Base-by-base conservation (phyloP, 768 basidiomycete species). In the Tulasnella calospora region DNA sequence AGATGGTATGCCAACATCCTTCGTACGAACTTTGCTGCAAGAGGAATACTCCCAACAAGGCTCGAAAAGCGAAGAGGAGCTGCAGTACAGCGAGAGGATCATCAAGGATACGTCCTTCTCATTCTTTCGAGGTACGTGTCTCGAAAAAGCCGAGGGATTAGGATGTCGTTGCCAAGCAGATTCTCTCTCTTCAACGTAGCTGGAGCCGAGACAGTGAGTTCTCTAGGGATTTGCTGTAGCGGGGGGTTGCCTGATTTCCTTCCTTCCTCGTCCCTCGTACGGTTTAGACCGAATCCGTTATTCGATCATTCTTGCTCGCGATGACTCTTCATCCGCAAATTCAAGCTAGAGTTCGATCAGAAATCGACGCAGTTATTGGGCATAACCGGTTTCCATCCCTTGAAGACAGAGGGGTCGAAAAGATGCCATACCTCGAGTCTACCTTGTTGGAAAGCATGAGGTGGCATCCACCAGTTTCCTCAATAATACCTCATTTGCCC, bases 271-370 rank as follows among this genome's bases (percentile, higher is more conserved):
- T n/a, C 23, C 21, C 5, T 51, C 23, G 51, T 8, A 51, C n/a
- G 21, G 1, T n/a, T 67, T 35, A 67, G 61, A 67, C 61, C 6
- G 61, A 67, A 17, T 67, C 33, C 30, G 17, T 35, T 5, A 27
- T 67, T 67, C 61, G 61, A 30, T 35, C 79, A 36, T 79, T 79
- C 67, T 40, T 79, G 3, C 40, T 79, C 23, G 76, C 79, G 30
- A 79, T 79, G 79, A 78, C 75, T 1, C 30, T 79, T 8, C 30
- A 73, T 73, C 79, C 79, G n/a, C 17, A 36, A 15, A 30, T 78
- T n/a, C 74, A 73, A 46, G 23, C 21, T 9, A 55, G 1, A 21
- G 77, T 71, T 21, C 76, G 72, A 19, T 36, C 40, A 5, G 74
- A 79, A 40, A 33, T 79, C 6, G 79, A 77, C 36, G 27, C 33